These are phyloP conservation scores for Olyra latifolia DNA, from an alignment of 176 grass and related monocot genomes.

Conservation along the genomic window DNA sequence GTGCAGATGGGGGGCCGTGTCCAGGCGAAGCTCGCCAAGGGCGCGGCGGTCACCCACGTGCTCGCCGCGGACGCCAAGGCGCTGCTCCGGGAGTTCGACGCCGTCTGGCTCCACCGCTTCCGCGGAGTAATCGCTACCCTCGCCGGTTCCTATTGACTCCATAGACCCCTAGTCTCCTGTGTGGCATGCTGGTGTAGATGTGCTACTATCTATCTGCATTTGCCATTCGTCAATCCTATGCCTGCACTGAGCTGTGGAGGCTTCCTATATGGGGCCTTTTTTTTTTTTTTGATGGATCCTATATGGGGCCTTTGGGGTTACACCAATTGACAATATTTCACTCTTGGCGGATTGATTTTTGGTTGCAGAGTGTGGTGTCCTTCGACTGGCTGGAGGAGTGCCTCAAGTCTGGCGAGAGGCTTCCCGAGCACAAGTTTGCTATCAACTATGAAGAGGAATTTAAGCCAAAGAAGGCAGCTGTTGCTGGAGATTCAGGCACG, in stretches of 20 bases:
- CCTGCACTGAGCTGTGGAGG: not conserved
- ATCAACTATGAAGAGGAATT: conserved; percentile 57
- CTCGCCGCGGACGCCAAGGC: conserved; percentile 56
- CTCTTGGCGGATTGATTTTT: not conserved
- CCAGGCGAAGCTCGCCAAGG: conserved; percentile 44
- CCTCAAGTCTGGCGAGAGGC: conserved; percentile 65
- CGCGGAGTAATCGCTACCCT: conserved; percentile 46
- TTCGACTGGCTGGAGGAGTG: conserved; percentile 81
- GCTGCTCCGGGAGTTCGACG: conserved; percentile 57
- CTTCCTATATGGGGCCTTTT: not conserved
- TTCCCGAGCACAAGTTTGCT: conserved; percentile 50
- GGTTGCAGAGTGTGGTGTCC: conserved; percentile 50
- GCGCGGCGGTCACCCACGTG: conserved; percentile 63
- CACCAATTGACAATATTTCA: not conserved
- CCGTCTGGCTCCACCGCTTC: conserved; percentile 55
- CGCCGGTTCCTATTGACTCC: not conserved
- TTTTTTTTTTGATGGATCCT: no score
- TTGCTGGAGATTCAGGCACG: conserved; percentile 1
- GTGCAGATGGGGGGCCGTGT: conserved; percentile 75
- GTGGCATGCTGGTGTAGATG: not conserved
- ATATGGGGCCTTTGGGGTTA: not conserved
- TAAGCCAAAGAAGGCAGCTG: conserved; percentile 25
- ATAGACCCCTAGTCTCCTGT: not conserved
- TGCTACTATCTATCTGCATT: conserved; percentile 20
- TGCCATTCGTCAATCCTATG: not conserved